A percentile compares a stretch with the other conserved stretches of the same genome.
phyloP scores from a whole-genome alignment of 1,284 basidiomycete species.

The Malassezia dermatis region DNA sequence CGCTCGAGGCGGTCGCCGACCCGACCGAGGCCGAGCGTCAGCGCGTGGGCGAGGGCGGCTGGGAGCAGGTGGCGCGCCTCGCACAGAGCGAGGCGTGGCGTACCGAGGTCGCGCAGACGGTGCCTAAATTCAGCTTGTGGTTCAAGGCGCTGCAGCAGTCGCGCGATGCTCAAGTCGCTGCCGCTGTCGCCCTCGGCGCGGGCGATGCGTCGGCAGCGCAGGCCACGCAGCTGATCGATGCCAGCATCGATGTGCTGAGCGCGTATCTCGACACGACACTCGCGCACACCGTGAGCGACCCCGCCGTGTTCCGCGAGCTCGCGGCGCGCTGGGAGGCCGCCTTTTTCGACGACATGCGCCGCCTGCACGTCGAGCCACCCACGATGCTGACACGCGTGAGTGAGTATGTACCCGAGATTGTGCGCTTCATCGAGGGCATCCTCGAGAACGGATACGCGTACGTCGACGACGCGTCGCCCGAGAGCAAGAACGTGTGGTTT shows the following conservation, averaged over 20 bases:
- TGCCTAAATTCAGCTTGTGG: slow-evolving; percentile 45
- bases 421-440: slow-evolving; percentile 75
- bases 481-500: slow-evolving; percentile 64
- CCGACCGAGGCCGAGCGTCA: slow-evolving; percentile 23
- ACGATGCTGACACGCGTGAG: slow-evolving; percentile 89
- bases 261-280: slow-evolving; percentile 26
- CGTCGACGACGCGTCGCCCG: slow-evolving; percentile 29
- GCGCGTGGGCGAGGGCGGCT: slow-evolving; percentile 34
- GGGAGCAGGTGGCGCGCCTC: slow-evolving; percentile 32
- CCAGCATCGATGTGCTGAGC: slow-evolving; percentile 39
- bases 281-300: slow-evolving; percentile 72
- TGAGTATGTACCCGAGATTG: slow-evolving; percentile 93
- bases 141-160: slow-evolving; percentile 35
- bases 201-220: slow-evolving; percentile 20
- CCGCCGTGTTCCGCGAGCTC: slow-evolving; percentile 69
- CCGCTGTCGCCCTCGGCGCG: slow-evolving; percentile 33
- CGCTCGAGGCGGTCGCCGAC: slow-evolving; percentile 26
- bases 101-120: slow-evolving; percentile 23
- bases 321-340: slow-evolving; percentile 80
- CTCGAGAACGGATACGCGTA: slow-evolving; percentile 84
- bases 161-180: slow-evolving; percentile 36
- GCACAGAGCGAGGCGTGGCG: slow-evolving; percentile 31
- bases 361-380: slow-evolving; percentile 73
- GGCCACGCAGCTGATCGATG: slow-evolving; percentile 28
- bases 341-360: slow-evolving; percentile 87